Evolutionary conservation across 2,329 filamentous ascomycete species (phyloP), one percentile per base, ranked within the genome.

Genomic region (Zasmidium citrigriseum): DNA sequence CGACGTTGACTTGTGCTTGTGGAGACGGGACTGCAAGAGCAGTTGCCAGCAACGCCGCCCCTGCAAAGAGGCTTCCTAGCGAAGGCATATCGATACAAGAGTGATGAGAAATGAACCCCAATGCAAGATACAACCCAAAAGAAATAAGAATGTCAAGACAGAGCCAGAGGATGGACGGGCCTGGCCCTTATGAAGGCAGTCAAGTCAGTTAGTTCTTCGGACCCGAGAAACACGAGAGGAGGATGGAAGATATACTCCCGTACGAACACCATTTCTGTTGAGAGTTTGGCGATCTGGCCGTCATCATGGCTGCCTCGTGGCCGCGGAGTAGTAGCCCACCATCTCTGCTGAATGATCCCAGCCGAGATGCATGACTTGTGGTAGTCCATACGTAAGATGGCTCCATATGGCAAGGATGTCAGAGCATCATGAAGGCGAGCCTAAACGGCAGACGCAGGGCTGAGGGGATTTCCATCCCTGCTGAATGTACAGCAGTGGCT

Each of bases 21-120:
- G 21, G 49, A 7, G 24, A 34, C 18, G 49, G 55, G 21, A 44
- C 20, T 23, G 41, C 38, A 23, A 25, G 34, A 25, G 22, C 44
- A 46, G 46, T n/a, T 22, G 34, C 18, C 18, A 55, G 38, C 22
- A 59, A 55, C 11, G 34, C n/a, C 14, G 44, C 34, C 21, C 29
- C 38, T 45, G 46, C 46, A 12, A 46, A 41, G 10, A 55, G 12
- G 41, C 55, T 23, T 22, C 18, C 41, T 7, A 44, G 20, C 24
- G 12, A 46, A 22, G 38, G 44, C 55, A 57, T 53, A 2, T 29
- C 45, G 9, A 10, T 27, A 54, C 34, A 41, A 55, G 45, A 41
- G 29, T n/a, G 14, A 23, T 47, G 21, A 25, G 14, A 46, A 22
- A 25, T 11, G 4, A 11, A 41, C 14, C 34, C 14, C 7, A 41